Percentiles rank a stretch among this genome's conserved stretches.
Evolutionary conservation across 768 basidiomycete genomes (phyloP).

Genomic region (Leucosporidium scottii): DNA sequence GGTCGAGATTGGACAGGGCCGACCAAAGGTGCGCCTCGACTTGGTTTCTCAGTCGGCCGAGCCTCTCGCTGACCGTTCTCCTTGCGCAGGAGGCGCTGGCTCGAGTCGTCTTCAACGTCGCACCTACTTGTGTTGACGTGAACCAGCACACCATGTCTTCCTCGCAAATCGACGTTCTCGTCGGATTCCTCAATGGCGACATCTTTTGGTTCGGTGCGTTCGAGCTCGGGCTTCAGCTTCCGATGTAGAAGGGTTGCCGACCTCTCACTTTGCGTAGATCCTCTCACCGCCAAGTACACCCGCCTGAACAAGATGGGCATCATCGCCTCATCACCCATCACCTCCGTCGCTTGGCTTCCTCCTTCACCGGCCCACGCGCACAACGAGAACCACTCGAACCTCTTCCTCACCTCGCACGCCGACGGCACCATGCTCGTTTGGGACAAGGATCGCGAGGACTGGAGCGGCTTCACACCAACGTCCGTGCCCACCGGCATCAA

Average conservation of each 20-base stretch:
- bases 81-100: constrained; percentile 68
- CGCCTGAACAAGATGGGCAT: constrained; percentile 52
- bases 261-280: constrained; percentile 7
- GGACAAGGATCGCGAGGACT: constrained; percentile 82
- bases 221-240: too few species aligned
- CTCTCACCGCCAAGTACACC: constrained; percentile 31
- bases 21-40: constrained; percentile 18
- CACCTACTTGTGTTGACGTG: constrained; percentile 86
- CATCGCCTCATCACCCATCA: constrained; percentile 72
- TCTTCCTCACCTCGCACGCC: constrained; percentile 79
- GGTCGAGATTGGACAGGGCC: constrained; percentile 18
- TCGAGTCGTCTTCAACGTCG: constrained; percentile 72
- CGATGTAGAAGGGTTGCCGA: too few species aligned
- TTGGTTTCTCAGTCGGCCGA: neutral
- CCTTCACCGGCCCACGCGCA: constrained; percentile 36
- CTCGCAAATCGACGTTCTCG: constrained; percentile 74
- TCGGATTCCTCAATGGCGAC: constrained; percentile 93
- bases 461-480: constrained; percentile 31
- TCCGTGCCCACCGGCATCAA: constrained; percentile 32
- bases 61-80: too few species aligned
- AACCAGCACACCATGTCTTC: constrained; percentile 68
- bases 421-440: constrained; percentile 84
- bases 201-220: constrained; percentile 79
- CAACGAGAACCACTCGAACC: constrained; percentile 46
- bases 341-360: constrained; percentile 86